phyloP scores from a whole-genome alignment of 164 flowering plant genomes.

The Annona cherimola region DNA sequence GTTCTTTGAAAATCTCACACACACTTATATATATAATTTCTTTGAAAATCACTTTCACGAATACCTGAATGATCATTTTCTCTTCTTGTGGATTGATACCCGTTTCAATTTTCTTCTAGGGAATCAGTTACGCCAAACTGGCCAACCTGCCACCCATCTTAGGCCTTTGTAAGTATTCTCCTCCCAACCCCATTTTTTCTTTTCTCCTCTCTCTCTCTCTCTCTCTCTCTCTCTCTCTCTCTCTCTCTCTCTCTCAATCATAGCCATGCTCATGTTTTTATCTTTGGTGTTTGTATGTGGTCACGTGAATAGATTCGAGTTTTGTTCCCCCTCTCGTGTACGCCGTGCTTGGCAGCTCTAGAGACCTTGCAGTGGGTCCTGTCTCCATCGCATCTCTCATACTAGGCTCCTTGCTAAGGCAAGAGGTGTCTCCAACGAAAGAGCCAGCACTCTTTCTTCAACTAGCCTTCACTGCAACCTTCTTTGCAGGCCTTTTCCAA shows the following conservation, averaged over 20 bases:
- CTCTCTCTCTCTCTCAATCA: background rate
- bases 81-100: background rate
- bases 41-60: background rate
- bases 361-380: slow-evolving; percentile 89
- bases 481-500: slow-evolving; percentile 89
- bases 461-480: slow-evolving; percentile 79
- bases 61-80: background rate
- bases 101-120: slow-evolving; percentile 32
- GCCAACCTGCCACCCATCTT: slow-evolving; percentile 82
- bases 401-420: slow-evolving; percentile 77
- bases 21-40: background rate
- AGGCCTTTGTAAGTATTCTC: slow-evolving; percentile 42
- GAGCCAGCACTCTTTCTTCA: slow-evolving; percentile 71
- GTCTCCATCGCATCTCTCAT: slow-evolving; percentile 92
- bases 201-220: background rate
- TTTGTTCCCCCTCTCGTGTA: slow-evolving; percentile 91
- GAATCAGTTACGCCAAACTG: slow-evolving; percentile 90
- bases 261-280: background rate
- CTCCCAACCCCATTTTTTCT: background rate
- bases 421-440: slow-evolving; percentile 57
- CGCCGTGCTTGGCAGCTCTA: slow-evolving; percentile 86
- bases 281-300: background rate
- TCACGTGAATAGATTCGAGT: slow-evolving; percentile 61
- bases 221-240: background rate
- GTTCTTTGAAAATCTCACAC: no score